phyloP scores from a whole-genome alignment of 2,329 filamentous ascomycete species.

The Neofusicoccum laricinum region DNA sequence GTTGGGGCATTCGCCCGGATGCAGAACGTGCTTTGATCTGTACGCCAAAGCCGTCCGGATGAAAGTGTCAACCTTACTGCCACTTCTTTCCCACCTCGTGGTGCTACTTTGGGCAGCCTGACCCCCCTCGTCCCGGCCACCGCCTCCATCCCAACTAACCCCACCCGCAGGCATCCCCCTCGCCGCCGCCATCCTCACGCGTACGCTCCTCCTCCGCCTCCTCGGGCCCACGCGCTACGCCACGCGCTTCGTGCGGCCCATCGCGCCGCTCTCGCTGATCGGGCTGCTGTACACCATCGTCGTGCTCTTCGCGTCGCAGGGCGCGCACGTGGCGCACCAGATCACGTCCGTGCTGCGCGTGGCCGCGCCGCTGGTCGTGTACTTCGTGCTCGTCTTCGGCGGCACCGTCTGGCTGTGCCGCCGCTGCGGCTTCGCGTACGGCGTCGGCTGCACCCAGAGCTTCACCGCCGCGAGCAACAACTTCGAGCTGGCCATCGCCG shows the following conservation, averaged over 20 bases:
- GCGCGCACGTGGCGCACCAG: constrained; percentile 72
- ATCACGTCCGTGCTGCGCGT: constrained; percentile 81
- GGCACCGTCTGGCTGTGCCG: constrained; percentile 61
- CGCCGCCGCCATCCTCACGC: constrained; percentile 73
- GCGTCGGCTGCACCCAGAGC: constrained; percentile 69
- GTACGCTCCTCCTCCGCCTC: constrained; percentile 58
- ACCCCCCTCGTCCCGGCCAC: too few species aligned
- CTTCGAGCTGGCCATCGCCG: constrained; percentile 87
- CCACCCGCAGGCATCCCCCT: constrained; percentile 63
- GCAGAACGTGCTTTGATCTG: too few species aligned
- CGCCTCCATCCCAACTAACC: too few species aligned
- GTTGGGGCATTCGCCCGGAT: too few species aligned
- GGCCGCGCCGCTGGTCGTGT: constrained; percentile 75
- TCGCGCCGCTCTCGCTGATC: constrained; percentile 73
- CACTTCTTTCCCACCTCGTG: too few species aligned
- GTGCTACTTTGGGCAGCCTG: too few species aligned
- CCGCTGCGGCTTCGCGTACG: constrained; percentile 72
- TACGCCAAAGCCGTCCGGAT: too few species aligned
- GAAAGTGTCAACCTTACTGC: too few species aligned
- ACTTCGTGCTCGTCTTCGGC: constrained; percentile 75
- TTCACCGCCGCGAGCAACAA: constrained; percentile 92
- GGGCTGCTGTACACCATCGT: constrained; percentile 85
- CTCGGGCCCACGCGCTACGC: constrained; percentile 63
- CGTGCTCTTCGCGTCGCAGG: constrained; percentile 81
- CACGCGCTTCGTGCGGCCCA: constrained; percentile 64